Evolutionary conservation across 2,329 filamentous ascomycete genomes (phyloP).

Genomic region (Aspergillus sp.): DNA sequence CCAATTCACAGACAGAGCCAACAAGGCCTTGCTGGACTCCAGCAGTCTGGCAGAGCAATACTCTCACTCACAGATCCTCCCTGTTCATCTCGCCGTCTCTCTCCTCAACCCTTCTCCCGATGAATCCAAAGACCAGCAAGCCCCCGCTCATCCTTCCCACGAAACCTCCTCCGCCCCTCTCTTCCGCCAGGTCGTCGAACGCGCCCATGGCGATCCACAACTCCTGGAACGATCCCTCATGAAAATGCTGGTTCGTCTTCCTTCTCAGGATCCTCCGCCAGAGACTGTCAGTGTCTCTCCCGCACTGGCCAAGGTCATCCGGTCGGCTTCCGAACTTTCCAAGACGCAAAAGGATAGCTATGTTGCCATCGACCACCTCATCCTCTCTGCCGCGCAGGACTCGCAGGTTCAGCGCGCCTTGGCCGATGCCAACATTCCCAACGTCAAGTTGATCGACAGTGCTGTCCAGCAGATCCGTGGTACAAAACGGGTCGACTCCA

Average conservation of each 20-base stretch:
- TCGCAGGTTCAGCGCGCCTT: slow-evolving; percentile 69
- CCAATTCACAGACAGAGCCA: slow-evolving; percentile 87
- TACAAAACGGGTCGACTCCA: slow-evolving; percentile 90
- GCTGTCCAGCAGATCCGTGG: slow-evolving; percentile 91
- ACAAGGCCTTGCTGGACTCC: slow-evolving; percentile 85
- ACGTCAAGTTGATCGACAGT: slow-evolving; percentile 83
- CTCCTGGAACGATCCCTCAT: slow-evolving; percentile 85
- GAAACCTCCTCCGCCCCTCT: slow-evolving; percentile 68
- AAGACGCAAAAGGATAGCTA: slow-evolving; percentile 97
- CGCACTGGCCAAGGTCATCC: slow-evolving; percentile 76
- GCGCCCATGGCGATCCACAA: slow-evolving; percentile 89
- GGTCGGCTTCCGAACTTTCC: slow-evolving; percentile 83
- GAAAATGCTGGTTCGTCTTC: slow-evolving; percentile 84
- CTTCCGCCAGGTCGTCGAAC: slow-evolving; percentile 91
- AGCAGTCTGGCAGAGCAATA: slow-evolving; percentile 87
- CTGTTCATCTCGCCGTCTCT: slow-evolving; percentile 76
- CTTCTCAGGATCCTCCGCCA: slow-evolving; percentile 91
- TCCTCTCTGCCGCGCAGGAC: slow-evolving; percentile 82
- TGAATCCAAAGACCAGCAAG: slow-evolving; percentile 77
- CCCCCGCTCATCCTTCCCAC: slow-evolving; percentile 64
- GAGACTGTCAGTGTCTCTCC: slow-evolving; percentile 83
- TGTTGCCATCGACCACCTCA: slow-evolving; percentile 92
- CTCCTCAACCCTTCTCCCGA: slow-evolving; percentile 50
- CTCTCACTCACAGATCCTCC: slow-evolving; percentile 84
- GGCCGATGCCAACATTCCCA: slow-evolving; percentile 86